These are phyloP conservation scores for Sporothrix schenckii DNA, from an alignment of 2,329 filamentous ascomycete genomes.

Conservation along the genomic window DNA sequence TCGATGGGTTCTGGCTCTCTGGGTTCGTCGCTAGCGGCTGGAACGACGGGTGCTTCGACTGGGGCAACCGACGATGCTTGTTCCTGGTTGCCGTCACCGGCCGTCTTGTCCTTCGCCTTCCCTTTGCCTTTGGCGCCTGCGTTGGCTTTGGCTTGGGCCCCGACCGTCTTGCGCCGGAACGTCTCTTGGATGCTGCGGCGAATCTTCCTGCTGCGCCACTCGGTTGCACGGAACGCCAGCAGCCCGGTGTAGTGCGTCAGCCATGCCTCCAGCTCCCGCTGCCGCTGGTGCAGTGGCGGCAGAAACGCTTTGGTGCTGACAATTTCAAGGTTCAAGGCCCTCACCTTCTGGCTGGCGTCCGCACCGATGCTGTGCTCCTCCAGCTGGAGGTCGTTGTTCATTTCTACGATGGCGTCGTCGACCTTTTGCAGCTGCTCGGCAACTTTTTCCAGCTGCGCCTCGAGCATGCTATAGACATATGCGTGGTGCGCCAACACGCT, in stretches of 20 bases:
- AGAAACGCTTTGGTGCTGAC: background rate
- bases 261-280: background rate
- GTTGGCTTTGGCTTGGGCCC: background rate
- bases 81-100: background rate
- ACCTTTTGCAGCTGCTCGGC: background rate
- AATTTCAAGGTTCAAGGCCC: background rate
- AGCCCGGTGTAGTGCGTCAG: background rate
- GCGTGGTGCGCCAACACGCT: background rate
- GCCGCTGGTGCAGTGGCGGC: background rate
- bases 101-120: background rate
- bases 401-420: background rate
- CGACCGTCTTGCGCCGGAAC: constrained; percentile 11
- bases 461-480: background rate
- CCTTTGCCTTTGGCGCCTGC: background rate
- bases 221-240: constrained; percentile 4
- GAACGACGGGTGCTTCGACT: background rate
- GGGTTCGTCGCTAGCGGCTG: background rate
- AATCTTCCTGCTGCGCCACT: constrained; percentile 11
- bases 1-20: background rate
- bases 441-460: background rate
- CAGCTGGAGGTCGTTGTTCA: background rate
- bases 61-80: background rate
- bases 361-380: background rate
- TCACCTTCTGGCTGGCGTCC: background rate
- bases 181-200: constrained; percentile 2